A percentile compares a stretch with the other conserved stretches of the same genome.
phyloP scores from a whole-genome alignment of 495 filamentous ascomycete species.

The Polyplosphaeria fusca region DNA sequence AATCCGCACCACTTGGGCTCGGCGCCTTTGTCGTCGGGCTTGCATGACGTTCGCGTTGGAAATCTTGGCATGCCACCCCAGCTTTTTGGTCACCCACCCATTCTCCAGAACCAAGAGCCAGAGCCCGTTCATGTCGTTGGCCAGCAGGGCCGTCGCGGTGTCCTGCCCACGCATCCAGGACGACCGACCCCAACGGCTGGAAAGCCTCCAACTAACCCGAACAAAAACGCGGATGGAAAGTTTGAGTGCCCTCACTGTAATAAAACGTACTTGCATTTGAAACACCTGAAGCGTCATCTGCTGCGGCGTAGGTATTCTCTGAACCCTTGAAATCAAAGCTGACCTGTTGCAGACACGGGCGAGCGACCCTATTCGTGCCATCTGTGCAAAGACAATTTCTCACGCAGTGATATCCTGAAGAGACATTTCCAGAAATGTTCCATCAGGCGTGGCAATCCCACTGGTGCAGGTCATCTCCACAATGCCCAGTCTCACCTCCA shows the following conservation, averaged over 20 bases:
- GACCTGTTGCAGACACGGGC: constrained; percentile 68
- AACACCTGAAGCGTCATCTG: constrained; percentile 94
- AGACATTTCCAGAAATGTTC: constrained; percentile 99
- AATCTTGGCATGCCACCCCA: constrained; percentile 19
- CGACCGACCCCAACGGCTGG: constrained; percentile 66
- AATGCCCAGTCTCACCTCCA: constrained; percentile 86
- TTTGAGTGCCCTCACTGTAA: constrained; percentile 96
- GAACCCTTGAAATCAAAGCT: constrained; percentile 16
- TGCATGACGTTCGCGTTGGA: constrained; percentile 29
- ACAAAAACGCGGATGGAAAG: constrained; percentile 94
- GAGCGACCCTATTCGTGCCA: constrained; percentile 96
- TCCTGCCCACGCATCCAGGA: constrained; percentile 84
- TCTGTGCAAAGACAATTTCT: constrained; percentile 97
- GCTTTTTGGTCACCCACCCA: constrained; percentile 23
- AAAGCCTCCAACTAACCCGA: constrained; percentile 75
- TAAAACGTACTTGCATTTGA: constrained; percentile 95
- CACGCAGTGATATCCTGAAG: constrained; percentile 95
- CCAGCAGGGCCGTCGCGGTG: constrained; percentile 83
- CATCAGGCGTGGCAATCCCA: constrained; percentile 88
- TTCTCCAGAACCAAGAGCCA: constrained; percentile 42
- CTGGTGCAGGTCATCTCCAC: constrained; percentile 84
- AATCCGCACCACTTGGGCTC: constrained; percentile 24
- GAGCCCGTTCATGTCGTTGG: constrained; percentile 87
- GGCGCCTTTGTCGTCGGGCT: constrained; percentile 12
- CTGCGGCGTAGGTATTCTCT: constrained; percentile 74